A percentile compares a stretch with the other conserved stretches of the same genome.
Evolutionary conservation across 306 rosid genomes (phyloP).

Genomic region (Cyamopsis tetragonoloba): DNA sequence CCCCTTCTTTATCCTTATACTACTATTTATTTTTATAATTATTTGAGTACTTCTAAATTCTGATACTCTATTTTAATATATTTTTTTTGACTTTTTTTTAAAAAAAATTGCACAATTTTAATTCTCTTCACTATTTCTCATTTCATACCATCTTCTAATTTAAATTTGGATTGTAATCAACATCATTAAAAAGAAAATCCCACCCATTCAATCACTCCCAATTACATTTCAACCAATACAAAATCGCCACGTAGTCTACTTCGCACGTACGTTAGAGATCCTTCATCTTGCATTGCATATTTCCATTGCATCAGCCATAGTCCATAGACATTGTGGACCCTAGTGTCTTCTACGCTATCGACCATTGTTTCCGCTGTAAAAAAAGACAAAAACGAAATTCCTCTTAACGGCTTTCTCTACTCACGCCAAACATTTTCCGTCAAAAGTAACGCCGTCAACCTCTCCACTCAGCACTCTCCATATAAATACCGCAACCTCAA

Average conservation of each 20-base stretch:
- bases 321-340: conserved; percentile 69
- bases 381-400: conserved; percentile 29
- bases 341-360: conserved; percentile 45
- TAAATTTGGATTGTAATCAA: no score
- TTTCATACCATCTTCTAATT: no score
- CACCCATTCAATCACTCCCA: neutral
- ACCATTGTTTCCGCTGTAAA: conserved; percentile 40
- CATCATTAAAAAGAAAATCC: neutral
- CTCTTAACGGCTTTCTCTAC: conserved; percentile 22
- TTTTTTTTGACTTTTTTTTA: no score
- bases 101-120: no score
- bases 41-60: no score
- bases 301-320: no score
- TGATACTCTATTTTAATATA: no score
- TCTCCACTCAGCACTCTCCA: neutral
- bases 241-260: conserved; percentile 27
- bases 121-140: no score
- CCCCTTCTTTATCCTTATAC: no score
- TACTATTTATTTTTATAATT: no score
- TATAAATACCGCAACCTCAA: conserved; percentile 47
- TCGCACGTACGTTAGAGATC: conserved; percentile 27
- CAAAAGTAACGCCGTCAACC: conserved; percentile 46
- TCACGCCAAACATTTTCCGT: conserved; percentile 47
- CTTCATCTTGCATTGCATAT: neutral
- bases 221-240: neutral